Evolutionary conservation across 495 filamentous ascomycete genomes (phyloP), one percentile per base, ranked within the genome.

Genomic region (Podospora pseudoanserina): DNA sequence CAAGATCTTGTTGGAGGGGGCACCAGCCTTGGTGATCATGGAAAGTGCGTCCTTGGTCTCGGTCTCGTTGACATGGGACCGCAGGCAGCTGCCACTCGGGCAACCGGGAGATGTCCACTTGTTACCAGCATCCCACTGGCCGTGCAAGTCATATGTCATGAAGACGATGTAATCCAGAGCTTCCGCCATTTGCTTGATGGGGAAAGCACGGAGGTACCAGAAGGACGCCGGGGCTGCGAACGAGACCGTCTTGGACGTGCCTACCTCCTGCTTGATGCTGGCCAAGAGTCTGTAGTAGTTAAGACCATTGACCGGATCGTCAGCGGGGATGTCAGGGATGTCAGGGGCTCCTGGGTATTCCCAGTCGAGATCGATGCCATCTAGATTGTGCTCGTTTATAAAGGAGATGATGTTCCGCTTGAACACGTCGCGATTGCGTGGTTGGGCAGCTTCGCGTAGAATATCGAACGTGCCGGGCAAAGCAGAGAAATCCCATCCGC

Each of bases 21-120:
- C 23, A 23, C 23, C 23, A 23, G 23, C 23, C 23, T 23, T 23
- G 44, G 84, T 85, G n/a, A 85, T 63, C 81, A 85, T 84, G 18
- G 75, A 62, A 0, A 86, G 72, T 2, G 77, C 72, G 19, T 73
- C 39, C 23, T 65, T 32, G 0, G 79, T 83, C 71, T 83, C 80
- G 2, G 81, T 83, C 16, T 67, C 16, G 65, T 84, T 84, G 32
- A 83, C 67, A 53, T 83, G 80, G 9, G 69, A 74, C 11, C 79
- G 68, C 5, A 82, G 73, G 66, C 80, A 82, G 60, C 78, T 81
- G 15, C 82, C 79, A 0, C 27, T 34, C 0, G 64, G 68, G 15
- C 71, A 18, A 26, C 49, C 5, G 39, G 39, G 7, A 70, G 73
- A 13, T 75, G 39, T 19, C 67, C 62, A 64, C 65, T 64, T 4